Conservation (phyloP, 2,329 filamentous ascomycete genomes). For the Pseudocercospora cruenta region DNA sequence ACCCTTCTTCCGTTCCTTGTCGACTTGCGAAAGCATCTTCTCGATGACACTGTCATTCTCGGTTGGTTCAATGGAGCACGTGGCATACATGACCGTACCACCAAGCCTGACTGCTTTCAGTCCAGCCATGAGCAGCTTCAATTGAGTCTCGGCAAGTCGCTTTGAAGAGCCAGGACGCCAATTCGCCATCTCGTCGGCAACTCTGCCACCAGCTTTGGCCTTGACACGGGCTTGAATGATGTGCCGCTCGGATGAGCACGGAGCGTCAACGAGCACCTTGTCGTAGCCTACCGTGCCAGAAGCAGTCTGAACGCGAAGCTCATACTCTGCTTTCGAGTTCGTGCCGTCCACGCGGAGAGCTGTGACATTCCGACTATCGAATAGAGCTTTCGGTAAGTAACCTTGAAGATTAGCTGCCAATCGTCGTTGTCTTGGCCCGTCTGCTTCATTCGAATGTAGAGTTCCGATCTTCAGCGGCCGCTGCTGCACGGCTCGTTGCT, state of each 20-base stretch:
- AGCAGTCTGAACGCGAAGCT: slow-evolving; percentile 35
- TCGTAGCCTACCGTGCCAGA: slow-evolving; percentile 44
- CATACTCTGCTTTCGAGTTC: slow-evolving; percentile 25
- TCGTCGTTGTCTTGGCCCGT: slow-evolving; percentile 39
- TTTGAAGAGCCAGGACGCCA: slow-evolving; percentile 44
- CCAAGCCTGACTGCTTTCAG: slow-evolving; percentile 41
- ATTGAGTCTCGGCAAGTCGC: slow-evolving; percentile 40
- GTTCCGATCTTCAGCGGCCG: slow-evolving; percentile 29
- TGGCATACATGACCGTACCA: slow-evolving; percentile 46
- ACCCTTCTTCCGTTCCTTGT: slow-evolving; percentile 45
- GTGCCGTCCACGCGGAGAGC: slow-evolving; percentile 32
- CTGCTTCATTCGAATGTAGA: slow-evolving; percentile 46
- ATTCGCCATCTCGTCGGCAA: slow-evolving; percentile 43
- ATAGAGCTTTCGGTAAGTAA: slow-evolving; percentile 31
- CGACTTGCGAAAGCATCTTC: slow-evolving; percentile 38
- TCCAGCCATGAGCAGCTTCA: slow-evolving; percentile 44
- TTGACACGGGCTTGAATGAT: slow-evolving; percentile 41
- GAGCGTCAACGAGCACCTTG: slow-evolving; percentile 47
- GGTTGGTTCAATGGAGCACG: slow-evolving; percentile 45
- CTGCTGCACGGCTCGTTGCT: slow-evolving; percentile 17
- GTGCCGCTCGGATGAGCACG: slow-evolving; percentile 48
- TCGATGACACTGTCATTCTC: slow-evolving; percentile 50
- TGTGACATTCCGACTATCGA: slow-evolving; percentile 24
- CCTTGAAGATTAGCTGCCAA: slow-evolving; percentile 34
- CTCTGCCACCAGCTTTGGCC: slow-evolving; percentile 35